Evolutionary conservation across 805 yeast genomes (phyloP), one percentile per base, ranked within the genome.

Genomic region (Candida silvicultrix): DNA sequence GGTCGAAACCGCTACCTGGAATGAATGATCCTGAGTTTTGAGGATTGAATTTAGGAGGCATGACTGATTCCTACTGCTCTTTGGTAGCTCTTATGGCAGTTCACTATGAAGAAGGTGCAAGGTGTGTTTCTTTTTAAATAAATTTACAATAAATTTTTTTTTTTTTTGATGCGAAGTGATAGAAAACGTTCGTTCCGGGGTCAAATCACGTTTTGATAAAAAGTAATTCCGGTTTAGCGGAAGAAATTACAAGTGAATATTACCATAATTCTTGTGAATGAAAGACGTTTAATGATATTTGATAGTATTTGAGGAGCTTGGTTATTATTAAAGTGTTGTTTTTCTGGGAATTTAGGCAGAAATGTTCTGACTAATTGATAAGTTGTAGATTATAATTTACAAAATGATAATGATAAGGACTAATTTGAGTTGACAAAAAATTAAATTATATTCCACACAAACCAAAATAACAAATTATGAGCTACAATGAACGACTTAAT

Each of bases 41-140:
- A 1, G 65, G 57, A 53, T 69, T 70, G 55, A 64, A 69, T 53
- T 66, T 70, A 38, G 74, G 74, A 48, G 74, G 74, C 71, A 67
- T 57, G 4, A 28, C 23, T 23, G 43, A 56, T 29, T 19, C 16
- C 18, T 16, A 8, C 4, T 3, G 23, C 14, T 45, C 35, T 19
- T 21, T 42, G 36, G 10, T 19, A 3, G 19, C 16, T 34, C 16
- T 25, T 11, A 21, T 32, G 8, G 11, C 15, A 5, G n/a, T 11
- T 16, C n/a, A 15, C 28, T 21, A 12, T 22, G 6, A 28, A 22
- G 9, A 22, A n/a, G 23, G 23, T 38, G 29, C 12, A 23, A 23
- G 10, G 16, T 21, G 18, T 38, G 10, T 23, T 38, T 23, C 35
- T n/a, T n/a, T 32, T 32, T 32, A 4, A n/a, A 28, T 8, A 28